Conservation (phyloP, 441 rosid species). For the Populus hybrid region DNA sequence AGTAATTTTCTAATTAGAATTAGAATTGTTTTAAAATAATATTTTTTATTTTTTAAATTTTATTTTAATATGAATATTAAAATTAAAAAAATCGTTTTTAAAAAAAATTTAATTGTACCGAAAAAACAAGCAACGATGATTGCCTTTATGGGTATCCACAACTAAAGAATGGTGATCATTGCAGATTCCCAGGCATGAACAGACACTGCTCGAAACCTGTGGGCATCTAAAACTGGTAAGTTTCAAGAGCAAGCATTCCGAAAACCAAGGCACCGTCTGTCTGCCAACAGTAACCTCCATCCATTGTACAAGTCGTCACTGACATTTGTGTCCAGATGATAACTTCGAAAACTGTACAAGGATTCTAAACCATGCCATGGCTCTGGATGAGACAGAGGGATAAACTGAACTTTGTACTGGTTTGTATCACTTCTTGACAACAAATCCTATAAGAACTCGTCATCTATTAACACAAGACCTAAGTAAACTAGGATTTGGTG, state of each 20-base stretch:
- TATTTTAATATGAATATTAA: too few species aligned
- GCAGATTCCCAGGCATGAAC: background rate
- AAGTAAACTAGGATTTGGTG: too few species aligned
- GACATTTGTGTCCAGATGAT: too few species aligned
- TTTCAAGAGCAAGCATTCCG: background rate
- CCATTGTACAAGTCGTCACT: background rate
- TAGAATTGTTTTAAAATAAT: too few species aligned
- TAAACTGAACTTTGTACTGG: too few species aligned
- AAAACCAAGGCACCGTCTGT: conserved; percentile 16
- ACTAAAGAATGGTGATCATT: background rate
- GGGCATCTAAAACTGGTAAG: background rate
- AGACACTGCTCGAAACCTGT: conserved; percentile 1
- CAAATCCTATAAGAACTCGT: background rate
- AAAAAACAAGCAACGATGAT: background rate
- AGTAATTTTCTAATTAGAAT: too few species aligned
- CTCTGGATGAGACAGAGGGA: too few species aligned
- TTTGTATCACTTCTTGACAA: background rate
- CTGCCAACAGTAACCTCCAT: conserved; percentile 12
- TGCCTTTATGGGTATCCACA: background rate
- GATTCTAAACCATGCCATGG: too few species aligned
- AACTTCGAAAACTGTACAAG: too few species aligned
- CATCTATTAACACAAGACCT: background rate
- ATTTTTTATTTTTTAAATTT: too few species aligned
- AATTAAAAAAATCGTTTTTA: too few species aligned
- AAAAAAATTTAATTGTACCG: too few species aligned